Evolutionary conservation across 345 rosid genomes (phyloP), one percentile per base, ranked within the genome.

Genomic region (Mallotus nudiflorus): DNA sequence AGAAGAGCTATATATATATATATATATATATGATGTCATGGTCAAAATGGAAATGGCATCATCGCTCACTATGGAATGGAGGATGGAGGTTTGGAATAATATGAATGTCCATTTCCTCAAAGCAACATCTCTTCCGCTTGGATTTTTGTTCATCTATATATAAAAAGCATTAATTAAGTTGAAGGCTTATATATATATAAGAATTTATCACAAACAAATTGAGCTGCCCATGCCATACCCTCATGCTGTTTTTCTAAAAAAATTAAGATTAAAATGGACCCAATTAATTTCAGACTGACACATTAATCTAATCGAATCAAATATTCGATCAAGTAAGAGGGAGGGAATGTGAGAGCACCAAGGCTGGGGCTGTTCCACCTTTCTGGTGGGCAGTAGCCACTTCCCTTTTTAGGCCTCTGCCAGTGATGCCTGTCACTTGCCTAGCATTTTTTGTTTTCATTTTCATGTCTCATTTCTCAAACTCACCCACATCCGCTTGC

Each of bases 371-470:
- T 0, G 25, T 16, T 39, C 2, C 27, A 53, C 20, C 39, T 56
- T 46, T 74, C 15, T 55, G 4, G 4, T 42, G 4, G 13, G 9
- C 14, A 44, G 55, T 68, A 31, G 35, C 8, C 28, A 25, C 44
- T 33, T 3, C 37, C 63, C 62, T 69, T 80, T 76, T 68, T 56
- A 49, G 78, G 76, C 76, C 31, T 39, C 75, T 37, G 64, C 76
- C 76, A 69, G 77, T 79, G 66, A 79, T 79, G 77, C 73, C 74
- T 63, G 72, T 78, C 69, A 57, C 82, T 29, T 61, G 35, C 64
- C 73, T 50, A 25, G 45, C 63, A 66, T 9, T n/a, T 33, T 2
- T 54, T 70, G 31, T 3, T 54, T 27, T 39, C 29, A 50, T 58
- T 22, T 54, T 69, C 45, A 15, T 25, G 1, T 14, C 8, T 5